A percentile compares a stretch with the other conserved stretches of the same genome.
Evolutionary conservation across 345 rosid genomes (phyloP).

Genomic region (Eucalyptus sideroxylon): DNA sequence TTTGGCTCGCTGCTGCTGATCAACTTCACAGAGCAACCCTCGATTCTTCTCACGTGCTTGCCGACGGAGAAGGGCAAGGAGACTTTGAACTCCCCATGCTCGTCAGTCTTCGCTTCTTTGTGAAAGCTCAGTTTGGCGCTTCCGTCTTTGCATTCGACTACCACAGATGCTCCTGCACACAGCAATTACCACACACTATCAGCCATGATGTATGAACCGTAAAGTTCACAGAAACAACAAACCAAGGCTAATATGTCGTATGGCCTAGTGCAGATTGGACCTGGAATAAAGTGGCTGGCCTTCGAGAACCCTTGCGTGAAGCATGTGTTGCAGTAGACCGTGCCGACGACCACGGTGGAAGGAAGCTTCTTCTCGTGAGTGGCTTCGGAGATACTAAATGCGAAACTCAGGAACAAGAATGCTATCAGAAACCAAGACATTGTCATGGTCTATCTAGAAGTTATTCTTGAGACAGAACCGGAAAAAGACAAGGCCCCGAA

Average conservation of each 20-base stretch:
- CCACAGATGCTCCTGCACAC: conserved; percentile 66
- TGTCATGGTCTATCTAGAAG: background rate
- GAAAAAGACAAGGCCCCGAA: background rate
- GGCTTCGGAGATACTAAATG: conserved; percentile 6
- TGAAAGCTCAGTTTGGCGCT: conserved; percentile 26
- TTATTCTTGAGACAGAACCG: background rate
- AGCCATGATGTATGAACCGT: background rate
- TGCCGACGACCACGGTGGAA: conserved; percentile 66
- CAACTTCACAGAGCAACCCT: conserved; percentile 58
- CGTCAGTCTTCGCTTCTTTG: conserved; percentile 54
- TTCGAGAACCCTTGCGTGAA: conserved; percentile 41
- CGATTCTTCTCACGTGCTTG: conserved; percentile 55
- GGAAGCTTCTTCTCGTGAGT: conserved; percentile 19
- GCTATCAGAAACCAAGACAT: conserved; percentile 25
- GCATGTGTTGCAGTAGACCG: conserved; percentile 89
- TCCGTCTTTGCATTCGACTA: conserved; percentile 58
- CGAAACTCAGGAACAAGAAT: conserved; percentile 8
- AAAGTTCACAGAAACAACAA: background rate
- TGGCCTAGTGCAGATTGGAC: conserved; percentile 1
- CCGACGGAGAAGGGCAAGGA: conserved; percentile 51
- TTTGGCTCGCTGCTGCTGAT: conserved; percentile 61
- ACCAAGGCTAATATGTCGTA: background rate
- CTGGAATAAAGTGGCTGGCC: conserved; percentile 68
- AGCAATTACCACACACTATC: background rate
- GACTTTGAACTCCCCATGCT: conserved; percentile 59